Conservation (phyloP, 2,329 filamentous ascomycete genomes). For the Leptographium procerum region DNA sequence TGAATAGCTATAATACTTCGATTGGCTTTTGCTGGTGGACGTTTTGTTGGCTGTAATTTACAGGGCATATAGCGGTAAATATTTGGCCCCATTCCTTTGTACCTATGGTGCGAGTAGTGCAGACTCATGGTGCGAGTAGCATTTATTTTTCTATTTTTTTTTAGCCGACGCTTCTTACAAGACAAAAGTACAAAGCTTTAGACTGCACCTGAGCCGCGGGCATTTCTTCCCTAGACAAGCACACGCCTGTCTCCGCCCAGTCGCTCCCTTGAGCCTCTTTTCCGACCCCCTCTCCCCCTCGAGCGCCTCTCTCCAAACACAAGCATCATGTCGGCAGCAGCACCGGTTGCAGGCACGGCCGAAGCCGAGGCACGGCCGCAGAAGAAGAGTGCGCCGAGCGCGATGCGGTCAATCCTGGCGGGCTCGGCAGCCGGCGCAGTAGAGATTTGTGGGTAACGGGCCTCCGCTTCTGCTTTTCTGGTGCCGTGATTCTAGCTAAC, state of each 20-base stretch:
- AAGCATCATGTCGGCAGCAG: conserved; percentile 5
- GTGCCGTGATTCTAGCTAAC: conserved; percentile 15
- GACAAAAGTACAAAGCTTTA: too few species aligned
- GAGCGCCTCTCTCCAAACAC: not conserved
- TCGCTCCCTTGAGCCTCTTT: not conserved
- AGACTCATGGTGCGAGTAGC: too few species aligned
- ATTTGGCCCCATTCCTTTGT: too few species aligned
- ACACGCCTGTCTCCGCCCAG: too few species aligned
- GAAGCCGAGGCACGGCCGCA: conserved; percentile 5
- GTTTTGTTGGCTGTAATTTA: too few species aligned
- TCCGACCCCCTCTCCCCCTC: not conserved
- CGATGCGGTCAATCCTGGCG: conserved; percentile 79
- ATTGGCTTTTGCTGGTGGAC: too few species aligned
- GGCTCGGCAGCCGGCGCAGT: conserved; percentile 89
- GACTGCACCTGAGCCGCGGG: not conserved
- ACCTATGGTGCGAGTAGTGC: too few species aligned
- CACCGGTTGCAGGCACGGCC: not conserved
- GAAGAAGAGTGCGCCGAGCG: conserved; percentile 51
- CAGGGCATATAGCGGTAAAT: too few species aligned
- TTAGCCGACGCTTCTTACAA: too few species aligned
- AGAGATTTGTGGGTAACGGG: conserved; percentile 59
- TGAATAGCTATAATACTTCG: too few species aligned
- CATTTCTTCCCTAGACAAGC: not conserved
- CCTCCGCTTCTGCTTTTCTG: too few species aligned
- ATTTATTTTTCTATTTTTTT: too few species aligned